phyloP scores from a whole-genome alignment of 2,329 filamentous ascomycete species.

The Neofusicoccum cordaticola region DNA sequence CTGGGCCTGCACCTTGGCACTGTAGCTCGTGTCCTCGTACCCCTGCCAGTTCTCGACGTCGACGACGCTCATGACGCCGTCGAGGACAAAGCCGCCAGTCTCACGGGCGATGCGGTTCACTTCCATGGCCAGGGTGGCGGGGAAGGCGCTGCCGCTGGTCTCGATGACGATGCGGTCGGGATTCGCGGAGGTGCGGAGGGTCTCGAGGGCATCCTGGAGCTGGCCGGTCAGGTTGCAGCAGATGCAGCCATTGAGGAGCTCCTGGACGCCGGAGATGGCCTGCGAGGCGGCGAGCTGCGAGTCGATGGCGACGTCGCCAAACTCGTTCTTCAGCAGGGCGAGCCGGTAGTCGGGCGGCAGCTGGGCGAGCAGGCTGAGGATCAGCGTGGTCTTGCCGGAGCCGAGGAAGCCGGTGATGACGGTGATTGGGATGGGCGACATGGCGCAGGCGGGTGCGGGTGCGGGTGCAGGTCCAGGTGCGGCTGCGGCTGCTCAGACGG shows the following conservation, averaged over 20 bases:
- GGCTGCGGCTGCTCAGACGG: not conserved
- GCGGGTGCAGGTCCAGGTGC: too few species aligned
- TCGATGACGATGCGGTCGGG: constrained; percentile 93
- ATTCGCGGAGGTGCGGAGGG: constrained; percentile 59
- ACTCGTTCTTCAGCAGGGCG: constrained; percentile 96
- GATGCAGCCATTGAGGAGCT: constrained; percentile 95
- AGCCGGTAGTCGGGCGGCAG: constrained; percentile 84
- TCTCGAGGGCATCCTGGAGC: constrained; percentile 73
- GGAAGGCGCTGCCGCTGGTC: constrained; percentile 79
- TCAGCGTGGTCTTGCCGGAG: constrained; percentile 92
- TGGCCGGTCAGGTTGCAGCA: constrained; percentile 98
- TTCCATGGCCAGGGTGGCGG: constrained; percentile 86
- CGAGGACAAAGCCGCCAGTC: constrained; percentile 68
- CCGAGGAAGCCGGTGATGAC: constrained; percentile 96
- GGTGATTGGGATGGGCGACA: constrained; percentile 73
- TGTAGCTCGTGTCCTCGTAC: constrained; percentile 88
- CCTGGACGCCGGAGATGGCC: constrained; percentile 83
- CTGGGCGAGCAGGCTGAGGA: constrained; percentile 90
- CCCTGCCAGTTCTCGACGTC: constrained; percentile 95
- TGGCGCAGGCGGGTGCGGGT: not conserved
- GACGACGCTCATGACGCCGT: constrained; percentile 85
- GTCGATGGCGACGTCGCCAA: constrained; percentile 91
- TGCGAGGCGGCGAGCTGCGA: constrained; percentile 81
- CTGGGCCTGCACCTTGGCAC: constrained; percentile 79
- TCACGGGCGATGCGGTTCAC: constrained; percentile 76